Conservation (phyloP, 768 basidiomycete genomes). For the Floccularia luteovirens region DNA sequence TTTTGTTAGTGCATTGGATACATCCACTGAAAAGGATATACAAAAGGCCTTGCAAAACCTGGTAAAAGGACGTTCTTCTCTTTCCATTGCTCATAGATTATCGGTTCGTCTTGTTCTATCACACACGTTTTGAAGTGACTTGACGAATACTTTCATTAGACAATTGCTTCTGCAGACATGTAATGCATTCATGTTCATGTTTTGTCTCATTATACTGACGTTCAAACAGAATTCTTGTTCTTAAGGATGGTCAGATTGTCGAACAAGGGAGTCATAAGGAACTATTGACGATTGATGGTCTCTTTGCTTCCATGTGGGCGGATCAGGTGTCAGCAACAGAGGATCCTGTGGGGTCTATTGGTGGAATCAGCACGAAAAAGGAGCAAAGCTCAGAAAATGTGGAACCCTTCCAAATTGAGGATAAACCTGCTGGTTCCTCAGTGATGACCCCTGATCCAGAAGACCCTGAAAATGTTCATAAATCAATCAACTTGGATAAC, state of each 20-base stretch:
- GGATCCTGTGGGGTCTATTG: conserved; percentile 30
- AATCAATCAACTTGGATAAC: no score
- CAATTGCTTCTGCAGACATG: conserved; percentile 56
- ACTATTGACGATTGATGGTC: conserved; percentile 59
- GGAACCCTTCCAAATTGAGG: background rate
- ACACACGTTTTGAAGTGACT: conserved; percentile 6
- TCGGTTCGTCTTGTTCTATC: conserved; percentile 40
- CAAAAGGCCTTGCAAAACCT: conserved; percentile 82
- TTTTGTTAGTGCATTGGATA: conserved; percentile 66
- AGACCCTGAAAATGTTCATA: background rate
- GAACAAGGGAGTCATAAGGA: conserved; percentile 81
- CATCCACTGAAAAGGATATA: conserved; percentile 85
- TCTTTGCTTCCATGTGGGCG: conserved; percentile 86
- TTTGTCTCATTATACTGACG: conserved; percentile 4
- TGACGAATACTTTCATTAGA: conserved; percentile 23
- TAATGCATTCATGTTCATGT: conserved; percentile 20
- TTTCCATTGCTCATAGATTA: conserved; percentile 76
- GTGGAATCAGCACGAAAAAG: conserved; percentile 24
- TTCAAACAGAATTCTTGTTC: conserved; percentile 68
- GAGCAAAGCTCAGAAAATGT: background rate
- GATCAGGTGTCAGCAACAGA: conserved; percentile 70
- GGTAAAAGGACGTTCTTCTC: conserved; percentile 61
- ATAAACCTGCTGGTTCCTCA: conserved; percentile 1
- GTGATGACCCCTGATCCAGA: background rate
- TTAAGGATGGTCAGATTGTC: conserved; percentile 83